Evolutionary conservation across 768 basidiomycete genomes (phyloP), one percentile per base, ranked within the genome.

Genomic region (Naganishia kalamii): DNA sequence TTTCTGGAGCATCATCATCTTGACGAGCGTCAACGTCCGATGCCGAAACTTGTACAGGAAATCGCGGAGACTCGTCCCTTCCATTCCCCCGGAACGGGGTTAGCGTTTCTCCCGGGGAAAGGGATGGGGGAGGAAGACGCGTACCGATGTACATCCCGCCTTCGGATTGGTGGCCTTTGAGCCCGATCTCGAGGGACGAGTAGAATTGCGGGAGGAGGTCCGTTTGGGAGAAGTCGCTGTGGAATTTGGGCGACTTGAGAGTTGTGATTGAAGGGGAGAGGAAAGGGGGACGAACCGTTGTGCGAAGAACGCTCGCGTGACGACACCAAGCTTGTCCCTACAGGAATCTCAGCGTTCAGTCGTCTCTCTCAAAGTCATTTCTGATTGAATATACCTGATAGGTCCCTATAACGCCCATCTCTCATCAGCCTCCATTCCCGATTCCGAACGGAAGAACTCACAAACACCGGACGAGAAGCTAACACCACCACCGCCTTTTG

Each of bases 401-500:
- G 43, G 43, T 11, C 43, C 43, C 43, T 44, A 13, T 59, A 4
- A 19, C n/a, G n/a, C n/a, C n/a, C n/a, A n/a, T n/a, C n/a, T n/a
- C n/a, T n/a, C n/a, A 43, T 29, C 41, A 60, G 30, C 15, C 25
- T 12, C 30, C 25, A 49, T 30, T 19, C 7, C 23, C 3, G 29
- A 25, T 23, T 29, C 0, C 30, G 30, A 23, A 40, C 2, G 6
- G 3, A 13, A 25, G 30, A 8, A 44, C 76, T 62, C 43, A 79
- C 80, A 69, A 79, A 79, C 6, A 79, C 72, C 3, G 78, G 78
- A 65, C 79, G 78, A 21, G 75, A 76, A 3, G 91, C 92, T 37
- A 99, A 81, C 2, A 99, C 89, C 0, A 98, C 91, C 3, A 99
- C 90, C 0, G 96, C 93, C 75, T 98, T 99, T 78, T 99, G 96